Base-by-base conservation (phyloP, 495 filamentous ascomycete species). In the Chaetomium cochliodes region DNA sequence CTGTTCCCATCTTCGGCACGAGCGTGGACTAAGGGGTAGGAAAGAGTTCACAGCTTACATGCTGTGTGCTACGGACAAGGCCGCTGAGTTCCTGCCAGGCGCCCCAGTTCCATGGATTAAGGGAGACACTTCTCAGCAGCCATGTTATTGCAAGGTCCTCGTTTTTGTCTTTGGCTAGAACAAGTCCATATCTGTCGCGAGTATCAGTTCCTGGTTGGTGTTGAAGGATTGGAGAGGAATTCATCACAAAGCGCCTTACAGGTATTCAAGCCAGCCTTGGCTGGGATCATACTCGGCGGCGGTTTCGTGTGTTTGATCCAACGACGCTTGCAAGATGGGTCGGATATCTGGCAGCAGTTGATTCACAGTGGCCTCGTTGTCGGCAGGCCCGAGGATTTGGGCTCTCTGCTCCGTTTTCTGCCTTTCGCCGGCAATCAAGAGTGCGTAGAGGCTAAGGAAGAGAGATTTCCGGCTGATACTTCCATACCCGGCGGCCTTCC, bases 261-360 rank as follows among this genome's bases (percentile, higher is more conserved):
- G 47, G 47, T 50, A 50, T 50, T 50, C 47, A 7, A 50, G 47
- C 47, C 47, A 25, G 22, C 22, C 47, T 12, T 23, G 47, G 22
- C 47, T 50, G 20, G 22, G 23, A 12, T 50, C 47, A 23, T 50
- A 5, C 20, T 50, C 47, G 47, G 9, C 20, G n/a, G 47, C n/a
- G 6, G 12, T n/a, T 50, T 50, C 47, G 47, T 50, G n/a, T 50
- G 6, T 50, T n/a, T 50, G 47, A 50, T 50, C 47, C 44, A 47
- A 20, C 9, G 44, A 47, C 44, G 44, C 44, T 41, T 47, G 44
- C 44, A 47, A 47, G 44, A 47, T 47, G 44, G 13, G n/a, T 4
- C 44, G 44, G 44, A 47, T 47, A 16, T 20, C n/a, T 47, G 44
- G 44, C 44, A 47, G 44, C 44, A 20, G 44, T 16, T 47, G 44